Evolutionary conservation across 2,329 filamentous ascomycete species (phyloP).

Genomic region (Akanthomyces uredinophilus): DNA sequence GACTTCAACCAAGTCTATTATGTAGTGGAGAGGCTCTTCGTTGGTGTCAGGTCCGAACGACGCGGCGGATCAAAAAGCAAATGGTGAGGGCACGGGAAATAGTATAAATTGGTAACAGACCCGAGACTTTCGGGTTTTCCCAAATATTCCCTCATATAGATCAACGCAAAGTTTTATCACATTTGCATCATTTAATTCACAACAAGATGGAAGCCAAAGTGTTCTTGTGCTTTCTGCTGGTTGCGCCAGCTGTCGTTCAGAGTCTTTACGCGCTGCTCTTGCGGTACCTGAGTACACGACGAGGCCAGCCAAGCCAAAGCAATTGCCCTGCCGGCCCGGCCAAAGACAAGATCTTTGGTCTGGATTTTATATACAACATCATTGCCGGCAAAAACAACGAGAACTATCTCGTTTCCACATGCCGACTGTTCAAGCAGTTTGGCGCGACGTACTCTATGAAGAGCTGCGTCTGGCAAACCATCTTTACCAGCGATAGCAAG

Average conservation of each 20-base stretch:
- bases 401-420: slow-evolving; percentile 26
- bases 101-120: background rate
- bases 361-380: slow-evolving; percentile 31
- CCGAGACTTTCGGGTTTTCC: background rate
- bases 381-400: slow-evolving; percentile 24
- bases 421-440: slow-evolving; percentile 23
- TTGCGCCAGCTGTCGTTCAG: slow-evolving; percentile 15
- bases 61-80: background rate
- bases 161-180: too few species aligned
- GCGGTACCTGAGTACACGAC: background rate
- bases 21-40: background rate
- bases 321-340: slow-evolving; percentile 22
- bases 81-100: background rate
- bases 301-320: slow-evolving; percentile 21
- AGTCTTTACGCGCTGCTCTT: slow-evolving; percentile 19
- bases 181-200: background rate
- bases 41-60: background rate
- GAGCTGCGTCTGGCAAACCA: slow-evolving; percentile 29
- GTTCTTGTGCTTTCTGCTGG: background rate
- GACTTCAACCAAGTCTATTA: background rate
- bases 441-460: slow-evolving; percentile 29
- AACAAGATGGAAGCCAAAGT: background rate
- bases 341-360: slow-evolving; percentile 28
- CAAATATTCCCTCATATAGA: background rate
- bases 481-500: slow-evolving; percentile 39